phyloP scores from a whole-genome alignment of 345 rosid species.

The Mercurialis annua region DNA sequence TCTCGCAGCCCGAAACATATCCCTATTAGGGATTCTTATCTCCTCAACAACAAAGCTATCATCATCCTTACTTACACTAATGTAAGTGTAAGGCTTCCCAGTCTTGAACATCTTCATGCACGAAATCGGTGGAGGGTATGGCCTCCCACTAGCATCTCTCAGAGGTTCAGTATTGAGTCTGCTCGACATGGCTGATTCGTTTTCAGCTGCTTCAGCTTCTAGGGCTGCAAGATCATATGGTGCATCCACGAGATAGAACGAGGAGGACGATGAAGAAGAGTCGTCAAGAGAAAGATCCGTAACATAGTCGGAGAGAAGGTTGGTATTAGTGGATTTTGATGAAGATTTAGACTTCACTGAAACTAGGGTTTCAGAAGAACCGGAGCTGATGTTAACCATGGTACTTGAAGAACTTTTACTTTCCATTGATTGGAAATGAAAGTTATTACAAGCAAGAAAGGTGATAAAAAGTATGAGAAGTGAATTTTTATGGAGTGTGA shows the following conservation, averaged over 20 bases:
- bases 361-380: background rate
- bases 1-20: constrained; percentile 9
- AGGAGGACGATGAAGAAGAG: background rate
- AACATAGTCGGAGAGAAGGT: background rate
- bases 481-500: background rate
- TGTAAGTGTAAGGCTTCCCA: constrained; percentile 2
- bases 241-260: background rate
- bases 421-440: constrained; percentile 3
- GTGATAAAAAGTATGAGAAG: background rate
- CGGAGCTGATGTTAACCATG: background rate
- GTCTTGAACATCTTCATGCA: background rate
- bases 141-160: background rate
- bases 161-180: background rate
- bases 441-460: background rate
- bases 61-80: background rate
- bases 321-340: background rate
- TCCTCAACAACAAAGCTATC: constrained; percentile 9
- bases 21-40: constrained; percentile 2
- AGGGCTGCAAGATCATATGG: background rate
- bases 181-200: background rate
- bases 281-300: background rate
- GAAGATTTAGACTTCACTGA: background rate
- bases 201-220: background rate
- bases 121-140: constrained; percentile 16
- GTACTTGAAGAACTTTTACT: background rate